Evolutionary conservation across 495 filamentous ascomycete genomes (phyloP).

Genomic region (Chaetomium fimeti): DNA sequence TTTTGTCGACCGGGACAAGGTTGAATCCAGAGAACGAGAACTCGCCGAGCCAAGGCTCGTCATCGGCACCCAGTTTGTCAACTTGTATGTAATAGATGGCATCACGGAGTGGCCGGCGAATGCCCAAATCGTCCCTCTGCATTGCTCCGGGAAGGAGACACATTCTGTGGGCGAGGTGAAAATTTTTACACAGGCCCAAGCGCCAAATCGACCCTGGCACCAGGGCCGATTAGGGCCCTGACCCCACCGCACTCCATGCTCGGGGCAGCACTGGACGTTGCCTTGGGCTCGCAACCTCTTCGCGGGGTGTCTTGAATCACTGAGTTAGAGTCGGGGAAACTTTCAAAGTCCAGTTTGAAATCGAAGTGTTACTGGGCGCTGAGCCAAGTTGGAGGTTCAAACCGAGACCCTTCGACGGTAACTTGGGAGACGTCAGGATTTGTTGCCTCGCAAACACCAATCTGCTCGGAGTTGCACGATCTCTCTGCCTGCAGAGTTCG

Average conservation of each 20-base stretch:
- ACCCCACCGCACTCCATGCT: conserved; percentile 1
- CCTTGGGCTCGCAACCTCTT: neutral
- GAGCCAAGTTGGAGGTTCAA: conserved; percentile 13
- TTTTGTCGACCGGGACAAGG: conserved; percentile 14
- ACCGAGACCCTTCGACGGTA: neutral
- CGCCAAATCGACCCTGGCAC: neutral
- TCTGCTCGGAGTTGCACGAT: neutral
- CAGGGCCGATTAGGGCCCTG: conserved; percentile 5
- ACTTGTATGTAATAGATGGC: conserved; percentile 20
- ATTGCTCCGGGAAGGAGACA: conserved; percentile 13
- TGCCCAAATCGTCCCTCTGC: conserved; percentile 19
- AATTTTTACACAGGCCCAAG: conserved; percentile 20
- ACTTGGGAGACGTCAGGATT: neutral
- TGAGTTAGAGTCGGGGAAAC: neutral
- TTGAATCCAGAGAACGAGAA: conserved; percentile 4
- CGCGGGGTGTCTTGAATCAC: neutral
- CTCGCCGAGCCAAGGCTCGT: conserved; percentile 22
- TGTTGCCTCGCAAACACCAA: neutral
- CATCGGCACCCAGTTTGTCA: conserved; percentile 7
- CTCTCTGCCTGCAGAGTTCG: neutral
- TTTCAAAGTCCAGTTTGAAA: neutral
- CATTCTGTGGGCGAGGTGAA: conserved; percentile 24
- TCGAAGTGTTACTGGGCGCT: neutral
- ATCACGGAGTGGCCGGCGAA: conserved; percentile 7
- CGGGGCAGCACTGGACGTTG: too few relatives aligned